These are phyloP conservation scores for Tuber brumale DNA, from an alignment of 495 filamentous ascomycete genomes.

Conservation along the genomic window DNA sequence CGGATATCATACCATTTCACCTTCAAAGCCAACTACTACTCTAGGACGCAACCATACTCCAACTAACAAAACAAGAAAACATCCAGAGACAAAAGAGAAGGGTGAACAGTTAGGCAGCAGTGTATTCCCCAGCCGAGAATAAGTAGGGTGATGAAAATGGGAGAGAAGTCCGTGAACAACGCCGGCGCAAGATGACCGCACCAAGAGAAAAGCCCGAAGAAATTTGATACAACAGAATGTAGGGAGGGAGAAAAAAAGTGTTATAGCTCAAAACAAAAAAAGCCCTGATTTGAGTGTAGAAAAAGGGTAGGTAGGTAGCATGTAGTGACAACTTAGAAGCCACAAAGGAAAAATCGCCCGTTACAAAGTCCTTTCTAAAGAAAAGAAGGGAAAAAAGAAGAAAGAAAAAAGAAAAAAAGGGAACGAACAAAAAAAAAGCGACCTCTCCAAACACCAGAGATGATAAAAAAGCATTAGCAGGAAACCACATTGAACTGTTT, in stretches of 20 bases:
- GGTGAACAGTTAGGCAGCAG: not conserved
- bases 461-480: not conserved
- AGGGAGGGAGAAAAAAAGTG: not conserved
- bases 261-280: not conserved
- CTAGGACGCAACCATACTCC: not conserved
- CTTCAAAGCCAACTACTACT: not conserved
- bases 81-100: not conserved
- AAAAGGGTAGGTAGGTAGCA: not conserved
- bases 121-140: not conserved
- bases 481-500: not conserved
- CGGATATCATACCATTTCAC: not conserved
- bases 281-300: not conserved
- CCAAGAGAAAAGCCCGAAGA: not conserved
- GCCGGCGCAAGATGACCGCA: not conserved
- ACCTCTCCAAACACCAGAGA: slow-evolving; percentile 9
- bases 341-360: not conserved
- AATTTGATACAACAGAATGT: slow-evolving; percentile 2
- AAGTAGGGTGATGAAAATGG: not conserved
- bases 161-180: not conserved
- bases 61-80: not conserved
- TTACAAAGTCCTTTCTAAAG: not conserved
- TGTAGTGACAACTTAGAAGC: not conserved
- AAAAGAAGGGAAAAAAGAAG: not conserved
- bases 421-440: not conserved
- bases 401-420: not conserved